These are phyloP conservation scores for Boletus tylopilopsis DNA, from an alignment of 768 basidiomycete species.

Conservation along the genomic window DNA sequence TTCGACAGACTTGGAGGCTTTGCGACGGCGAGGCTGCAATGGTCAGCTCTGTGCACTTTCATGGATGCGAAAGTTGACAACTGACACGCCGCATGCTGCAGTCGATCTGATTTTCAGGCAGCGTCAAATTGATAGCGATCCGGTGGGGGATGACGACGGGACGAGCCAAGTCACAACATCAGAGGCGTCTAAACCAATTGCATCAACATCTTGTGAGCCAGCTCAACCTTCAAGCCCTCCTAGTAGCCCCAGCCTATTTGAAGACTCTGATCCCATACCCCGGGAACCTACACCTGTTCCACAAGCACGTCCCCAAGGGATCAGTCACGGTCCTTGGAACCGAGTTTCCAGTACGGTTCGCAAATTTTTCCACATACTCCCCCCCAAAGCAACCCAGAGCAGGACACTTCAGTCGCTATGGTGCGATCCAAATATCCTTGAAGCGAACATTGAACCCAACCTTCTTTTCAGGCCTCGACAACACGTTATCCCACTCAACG, in stretches of 20 bases:
- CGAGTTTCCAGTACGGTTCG: not conserved
- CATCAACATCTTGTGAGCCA: not conserved
- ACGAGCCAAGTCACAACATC: too few species aligned
- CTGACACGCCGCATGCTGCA: not conserved
- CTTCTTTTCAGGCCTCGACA: not conserved
- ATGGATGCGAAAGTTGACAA: conserved; percentile 38
- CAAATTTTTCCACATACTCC: not conserved
- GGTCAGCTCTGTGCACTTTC: not conserved
- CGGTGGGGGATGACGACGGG: not conserved
- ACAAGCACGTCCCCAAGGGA: too few species aligned
- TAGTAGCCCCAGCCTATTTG: not conserved
- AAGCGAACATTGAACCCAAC: not conserved
- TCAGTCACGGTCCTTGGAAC: not conserved
- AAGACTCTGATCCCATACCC: not conserved
- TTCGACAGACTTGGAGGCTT: conserved; percentile 67
- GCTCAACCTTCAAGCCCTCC: not conserved
- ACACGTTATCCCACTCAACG: not conserved
- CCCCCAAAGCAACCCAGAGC: too few species aligned
- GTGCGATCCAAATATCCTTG: not conserved
- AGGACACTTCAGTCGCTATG: not conserved
- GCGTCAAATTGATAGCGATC: not conserved
- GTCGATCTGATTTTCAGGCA: conserved; percentile 22
- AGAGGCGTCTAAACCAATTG: not conserved
- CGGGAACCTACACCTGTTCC: too few species aligned
- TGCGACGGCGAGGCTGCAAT: not conserved